Conservation (phyloP, 305 asterid genomes). For the Solanum chacoense region DNA sequence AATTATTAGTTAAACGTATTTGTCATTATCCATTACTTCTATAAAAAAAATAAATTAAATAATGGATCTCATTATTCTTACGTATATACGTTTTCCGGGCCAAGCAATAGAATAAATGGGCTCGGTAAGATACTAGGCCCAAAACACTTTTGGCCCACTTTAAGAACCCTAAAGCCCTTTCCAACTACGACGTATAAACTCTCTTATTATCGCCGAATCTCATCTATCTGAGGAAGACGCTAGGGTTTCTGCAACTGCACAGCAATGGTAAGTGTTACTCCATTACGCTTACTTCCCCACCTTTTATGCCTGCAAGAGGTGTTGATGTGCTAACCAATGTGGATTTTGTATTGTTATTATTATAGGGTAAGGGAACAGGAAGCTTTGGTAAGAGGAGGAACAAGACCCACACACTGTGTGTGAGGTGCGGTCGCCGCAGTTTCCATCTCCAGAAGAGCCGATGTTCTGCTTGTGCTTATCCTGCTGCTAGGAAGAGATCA, state of each 20-base stretch:
- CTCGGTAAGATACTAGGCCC: not conserved
- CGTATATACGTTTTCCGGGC: not conserved
- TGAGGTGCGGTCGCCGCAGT: slow-evolving; percentile 92
- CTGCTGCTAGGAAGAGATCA: slow-evolving; percentile 87
- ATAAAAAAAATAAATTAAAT: not conserved
- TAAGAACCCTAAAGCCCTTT: not conserved
- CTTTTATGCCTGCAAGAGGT: not conserved
- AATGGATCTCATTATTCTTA: not conserved
- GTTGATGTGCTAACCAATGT: not conserved
- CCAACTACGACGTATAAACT: not conserved
- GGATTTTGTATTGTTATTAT: not conserved
- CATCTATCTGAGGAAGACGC: not conserved
- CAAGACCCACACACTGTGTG: slow-evolving; percentile 94
- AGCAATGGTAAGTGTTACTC: slow-evolving; percentile 1
- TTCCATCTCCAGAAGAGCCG: slow-evolving; percentile 97
- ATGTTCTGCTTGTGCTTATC: slow-evolving; percentile 86
- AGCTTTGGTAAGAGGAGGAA: slow-evolving; percentile 92
- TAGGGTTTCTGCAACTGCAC: slow-evolving; percentile 29
- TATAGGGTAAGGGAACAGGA: slow-evolving; percentile 84
- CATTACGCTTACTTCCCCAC: not conserved
- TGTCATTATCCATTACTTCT: not conserved
- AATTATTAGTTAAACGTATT: not conserved
- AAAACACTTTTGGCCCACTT: not conserved
- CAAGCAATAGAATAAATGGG: not conserved
- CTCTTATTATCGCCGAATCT: not conserved